Evolutionary conservation across 2,329 filamentous ascomycete species (phyloP).

Genomic region (Gremmenia infestans): DNA sequence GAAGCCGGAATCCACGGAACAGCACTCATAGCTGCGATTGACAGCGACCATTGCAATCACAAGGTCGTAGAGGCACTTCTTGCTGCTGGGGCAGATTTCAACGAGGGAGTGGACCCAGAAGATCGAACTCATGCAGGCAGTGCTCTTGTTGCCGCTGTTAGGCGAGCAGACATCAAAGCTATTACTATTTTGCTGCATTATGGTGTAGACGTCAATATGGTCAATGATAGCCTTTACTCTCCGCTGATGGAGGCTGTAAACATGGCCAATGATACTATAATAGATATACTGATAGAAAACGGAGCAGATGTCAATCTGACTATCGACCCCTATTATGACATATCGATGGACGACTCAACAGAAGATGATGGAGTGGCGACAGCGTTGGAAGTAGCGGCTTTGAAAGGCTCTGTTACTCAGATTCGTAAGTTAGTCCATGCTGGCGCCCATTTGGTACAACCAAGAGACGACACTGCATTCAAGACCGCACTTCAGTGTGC

Average conservation of each 20-base stretch:
- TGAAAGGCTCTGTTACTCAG: background rate
- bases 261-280: background rate
- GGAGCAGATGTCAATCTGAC: background rate
- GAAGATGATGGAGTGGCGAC: background rate
- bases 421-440: background rate
- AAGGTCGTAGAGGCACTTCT: background rate
- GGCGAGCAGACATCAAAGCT: background rate
- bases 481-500: background rate
- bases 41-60: background rate
- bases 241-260: background rate
- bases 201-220: background rate
- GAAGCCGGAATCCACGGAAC: background rate
- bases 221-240: background rate
- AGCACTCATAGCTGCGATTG: background rate
- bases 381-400: background rate
- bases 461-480: background rate
- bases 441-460: background rate
- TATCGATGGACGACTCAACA: background rate
- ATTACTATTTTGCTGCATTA: background rate
- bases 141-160: constrained; percentile 1
- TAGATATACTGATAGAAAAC: background rate
- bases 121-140: background rate
- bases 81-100: background rate
- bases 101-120: background rate
- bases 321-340: background rate